Evolutionary conservation across 2,329 filamentous ascomycete species (phyloP).

Genomic region (Penicillium nordicum): DNA sequence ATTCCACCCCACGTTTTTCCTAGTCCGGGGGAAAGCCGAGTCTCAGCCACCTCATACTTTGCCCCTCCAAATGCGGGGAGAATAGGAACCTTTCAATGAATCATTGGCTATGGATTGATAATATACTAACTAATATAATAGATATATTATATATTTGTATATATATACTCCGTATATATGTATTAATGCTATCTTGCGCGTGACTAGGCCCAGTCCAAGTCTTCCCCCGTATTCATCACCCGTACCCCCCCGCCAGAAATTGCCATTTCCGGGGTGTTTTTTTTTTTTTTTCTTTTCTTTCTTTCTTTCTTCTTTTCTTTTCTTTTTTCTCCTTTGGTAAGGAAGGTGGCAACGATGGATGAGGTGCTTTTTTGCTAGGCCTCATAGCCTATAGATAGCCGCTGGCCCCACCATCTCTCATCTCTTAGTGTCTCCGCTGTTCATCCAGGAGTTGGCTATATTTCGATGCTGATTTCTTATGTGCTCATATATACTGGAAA

Average conservation of each 20-base stretch:
- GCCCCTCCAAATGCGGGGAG: background rate
- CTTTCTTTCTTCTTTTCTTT: no score
- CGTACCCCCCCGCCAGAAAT: background rate
- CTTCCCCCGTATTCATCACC: no score
- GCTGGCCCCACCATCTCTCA: no score
- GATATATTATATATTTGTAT: no score
- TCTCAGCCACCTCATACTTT: background rate
- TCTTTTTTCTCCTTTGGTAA: background rate
- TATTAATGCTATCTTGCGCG: background rate
- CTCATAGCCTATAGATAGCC: no score
- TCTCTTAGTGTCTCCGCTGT: background rate
- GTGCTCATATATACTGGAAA: background rate
- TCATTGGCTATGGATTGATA: no score
- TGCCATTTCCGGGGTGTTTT: background rate
- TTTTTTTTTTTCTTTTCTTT: no score
- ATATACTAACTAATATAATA: no score
- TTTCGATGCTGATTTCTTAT: background rate
- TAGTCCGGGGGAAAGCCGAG: constrained; percentile 3
- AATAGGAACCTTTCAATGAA: background rate
- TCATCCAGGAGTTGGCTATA: background rate
- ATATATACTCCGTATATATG: no score
- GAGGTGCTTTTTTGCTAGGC: no score
- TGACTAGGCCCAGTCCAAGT: background rate
- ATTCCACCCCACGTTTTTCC: constrained; percentile 3
- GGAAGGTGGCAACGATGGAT: no score